These are phyloP conservation scores for Fusarium cyanostomum DNA, from an alignment of 2,329 filamentous ascomycete species.

Conservation along the genomic window DNA sequence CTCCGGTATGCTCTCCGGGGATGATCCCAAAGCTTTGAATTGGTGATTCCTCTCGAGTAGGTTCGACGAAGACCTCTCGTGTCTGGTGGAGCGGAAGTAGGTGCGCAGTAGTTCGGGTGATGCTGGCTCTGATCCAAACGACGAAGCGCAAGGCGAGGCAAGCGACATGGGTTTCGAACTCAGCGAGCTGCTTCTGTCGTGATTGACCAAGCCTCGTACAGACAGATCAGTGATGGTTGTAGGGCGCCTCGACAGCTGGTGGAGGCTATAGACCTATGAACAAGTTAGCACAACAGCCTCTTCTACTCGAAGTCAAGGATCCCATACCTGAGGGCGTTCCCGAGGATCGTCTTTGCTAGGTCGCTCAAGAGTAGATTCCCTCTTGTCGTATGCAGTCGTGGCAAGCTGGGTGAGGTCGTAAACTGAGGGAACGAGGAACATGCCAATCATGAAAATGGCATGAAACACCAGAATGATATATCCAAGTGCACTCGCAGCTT, in stretches of 20 bases:
- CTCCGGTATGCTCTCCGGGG: neutral
- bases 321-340: conserved; percentile 31
- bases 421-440: conserved; percentile 33
- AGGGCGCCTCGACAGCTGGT: conserved; percentile 42
- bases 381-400: neutral
- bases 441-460: conserved; percentile 57
- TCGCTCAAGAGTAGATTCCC: neutral
- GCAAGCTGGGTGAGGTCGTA: conserved; percentile 19
- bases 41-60: conserved; percentile 5
- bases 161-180: conserved; percentile 1
- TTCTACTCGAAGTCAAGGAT: neutral
- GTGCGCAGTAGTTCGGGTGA: conserved; percentile 27
- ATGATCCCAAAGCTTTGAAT: conserved; percentile 1
- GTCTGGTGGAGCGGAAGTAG: conserved; percentile 36
- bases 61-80: conserved; percentile 9
- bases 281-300: conserved; percentile 67
- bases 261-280: conserved; percentile 47
- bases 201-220: neutral
- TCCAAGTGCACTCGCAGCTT: conserved; percentile 73
- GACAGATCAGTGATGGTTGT: conserved; percentile 34
- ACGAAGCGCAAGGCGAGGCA: conserved; percentile 3
- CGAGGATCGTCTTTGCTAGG: neutral
- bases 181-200: conserved; percentile 5
- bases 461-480: conserved; percentile 75
- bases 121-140: conserved; percentile 1